Evolutionary conservation across 2,329 filamentous ascomycete species (phyloP).

Genomic region (Fusarium sp.): DNA sequence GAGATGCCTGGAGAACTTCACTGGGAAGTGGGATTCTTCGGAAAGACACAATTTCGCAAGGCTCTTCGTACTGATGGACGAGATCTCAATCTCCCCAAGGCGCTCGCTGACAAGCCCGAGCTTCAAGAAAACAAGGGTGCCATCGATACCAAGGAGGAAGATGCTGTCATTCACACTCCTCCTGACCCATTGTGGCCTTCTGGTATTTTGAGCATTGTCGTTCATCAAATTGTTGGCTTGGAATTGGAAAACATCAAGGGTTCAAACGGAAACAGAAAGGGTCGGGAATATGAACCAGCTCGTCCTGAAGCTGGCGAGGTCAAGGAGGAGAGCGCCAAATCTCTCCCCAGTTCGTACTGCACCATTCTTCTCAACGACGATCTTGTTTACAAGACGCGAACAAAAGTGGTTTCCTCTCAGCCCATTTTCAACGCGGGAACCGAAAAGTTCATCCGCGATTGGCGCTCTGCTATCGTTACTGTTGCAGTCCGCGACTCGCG

Average conservation of each 20-base stretch:
- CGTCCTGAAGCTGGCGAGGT: slow-evolving; percentile 84
- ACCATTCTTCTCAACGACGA: slow-evolving; percentile 92
- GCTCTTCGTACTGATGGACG: slow-evolving; percentile 89
- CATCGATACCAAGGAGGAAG: slow-evolving; percentile 77
- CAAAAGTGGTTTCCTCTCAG: slow-evolving; percentile 93
- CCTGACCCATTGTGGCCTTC: slow-evolving; percentile 97
- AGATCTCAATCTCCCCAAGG: slow-evolving; percentile 80
- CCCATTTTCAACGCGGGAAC: slow-evolving; percentile 98
- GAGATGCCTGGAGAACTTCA: slow-evolving; percentile 93
- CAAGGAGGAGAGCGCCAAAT: slow-evolving; percentile 84
- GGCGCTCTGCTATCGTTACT: slow-evolving; percentile 88
- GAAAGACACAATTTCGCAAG: slow-evolving; percentile 87
- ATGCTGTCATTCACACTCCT: slow-evolving; percentile 89
- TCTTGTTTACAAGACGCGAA: slow-evolving; percentile 90
- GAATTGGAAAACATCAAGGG: slow-evolving; percentile 94
- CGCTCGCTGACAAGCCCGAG: slow-evolving; percentile 78
- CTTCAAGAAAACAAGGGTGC: slow-evolving; percentile 88
- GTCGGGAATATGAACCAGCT: slow-evolving; percentile 89
- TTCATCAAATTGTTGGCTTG: slow-evolving; percentile 96
- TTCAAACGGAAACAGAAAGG: slow-evolving; percentile 82
- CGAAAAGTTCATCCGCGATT: slow-evolving; percentile 92
- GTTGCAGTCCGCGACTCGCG: slow-evolving; percentile 89
- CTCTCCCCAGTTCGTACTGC: slow-evolving; percentile 91
- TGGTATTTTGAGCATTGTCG: slow-evolving; percentile 85
- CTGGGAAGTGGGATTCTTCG: slow-evolving; percentile 97